Evolutionary conservation across 179 eudicot species (phyloP).

Genomic region (Drosera spatulata): DNA sequence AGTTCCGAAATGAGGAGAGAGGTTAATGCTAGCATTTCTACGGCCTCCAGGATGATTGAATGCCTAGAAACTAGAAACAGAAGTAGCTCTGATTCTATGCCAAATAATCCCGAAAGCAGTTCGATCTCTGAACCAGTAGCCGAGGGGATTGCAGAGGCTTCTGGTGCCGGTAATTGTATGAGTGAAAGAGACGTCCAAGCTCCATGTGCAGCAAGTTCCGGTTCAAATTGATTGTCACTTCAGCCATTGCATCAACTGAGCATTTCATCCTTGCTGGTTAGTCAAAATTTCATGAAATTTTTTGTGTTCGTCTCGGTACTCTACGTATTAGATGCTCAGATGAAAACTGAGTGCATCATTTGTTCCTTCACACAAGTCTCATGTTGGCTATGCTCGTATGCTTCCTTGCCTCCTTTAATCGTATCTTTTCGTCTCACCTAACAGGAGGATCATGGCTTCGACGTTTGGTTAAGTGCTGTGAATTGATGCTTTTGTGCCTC

Average conservation of each 20-base stretch:
- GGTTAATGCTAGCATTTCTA: background rate
- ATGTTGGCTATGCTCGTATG: too few relatives aligned
- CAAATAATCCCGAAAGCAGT: constrained; percentile 33
- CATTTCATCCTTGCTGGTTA: constrained; percentile 21
- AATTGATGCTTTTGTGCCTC: too few relatives aligned
- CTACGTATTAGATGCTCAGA: too few relatives aligned
- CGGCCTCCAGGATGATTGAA: constrained; percentile 73
- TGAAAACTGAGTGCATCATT: too few relatives aligned
- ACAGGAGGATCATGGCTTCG: too few relatives aligned
- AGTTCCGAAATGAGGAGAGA: too few relatives aligned
- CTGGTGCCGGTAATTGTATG: constrained; percentile 7
- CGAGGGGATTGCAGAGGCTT: constrained; percentile 17
- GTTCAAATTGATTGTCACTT: constrained; percentile 21
- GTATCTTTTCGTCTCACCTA: too few relatives aligned
- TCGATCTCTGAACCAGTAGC: constrained; percentile 19
- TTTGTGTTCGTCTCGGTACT: too few relatives aligned
- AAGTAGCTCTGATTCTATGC: constrained; percentile 24
- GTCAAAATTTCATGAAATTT: background rate
- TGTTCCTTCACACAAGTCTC: too few relatives aligned
- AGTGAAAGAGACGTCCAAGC: constrained; percentile 22
- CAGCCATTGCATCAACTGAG: constrained; percentile 20
- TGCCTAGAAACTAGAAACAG: constrained; percentile 47
- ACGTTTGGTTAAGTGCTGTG: too few relatives aligned
- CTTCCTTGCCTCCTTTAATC: too few relatives aligned
- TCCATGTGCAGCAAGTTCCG: constrained; percentile 36